phyloP scores from a whole-genome alignment of 2,329 filamentous ascomycete genomes.

The Amesomyces nigricolor region DNA sequence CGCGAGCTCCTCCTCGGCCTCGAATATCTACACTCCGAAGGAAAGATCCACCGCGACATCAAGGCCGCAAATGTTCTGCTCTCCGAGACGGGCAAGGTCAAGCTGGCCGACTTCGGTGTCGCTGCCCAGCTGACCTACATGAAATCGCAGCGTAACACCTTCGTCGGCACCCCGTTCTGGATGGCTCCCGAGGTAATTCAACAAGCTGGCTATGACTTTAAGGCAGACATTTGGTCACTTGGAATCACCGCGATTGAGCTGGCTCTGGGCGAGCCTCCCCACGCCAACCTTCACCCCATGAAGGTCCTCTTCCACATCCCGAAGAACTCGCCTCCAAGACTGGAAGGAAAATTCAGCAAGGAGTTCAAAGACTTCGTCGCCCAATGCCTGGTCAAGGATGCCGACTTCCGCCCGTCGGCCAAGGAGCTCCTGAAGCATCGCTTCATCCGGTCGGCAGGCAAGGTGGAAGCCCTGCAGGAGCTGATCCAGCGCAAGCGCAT shows the following conservation, averaged over 20 bases:
- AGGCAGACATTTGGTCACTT: conserved; percentile 89
- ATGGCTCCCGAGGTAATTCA: conserved; percentile 95
- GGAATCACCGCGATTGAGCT: conserved; percentile 90
- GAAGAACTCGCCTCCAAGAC: conserved; percentile 74
- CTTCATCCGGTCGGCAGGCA: conserved; percentile 82
- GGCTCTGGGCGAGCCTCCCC: conserved; percentile 80
- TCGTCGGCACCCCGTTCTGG: conserved; percentile 96
- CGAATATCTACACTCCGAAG: conserved; percentile 87
- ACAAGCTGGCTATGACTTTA: conserved; percentile 76
- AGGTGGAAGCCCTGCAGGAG: conserved; percentile 81
- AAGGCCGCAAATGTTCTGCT: conserved; percentile 95
- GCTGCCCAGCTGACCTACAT: conserved; percentile 95
- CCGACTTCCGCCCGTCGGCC: conserved; percentile 75
- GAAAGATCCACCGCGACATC: conserved; percentile 95
- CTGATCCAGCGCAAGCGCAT: conserved; percentile 77
- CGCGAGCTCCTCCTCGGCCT: conserved; percentile 84
- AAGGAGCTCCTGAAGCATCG: conserved; percentile 82
- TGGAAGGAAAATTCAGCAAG: conserved; percentile 80
- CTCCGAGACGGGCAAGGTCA: conserved; percentile 85
- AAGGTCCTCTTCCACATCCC: conserved; percentile 89
- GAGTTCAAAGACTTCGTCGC: conserved; percentile 94
- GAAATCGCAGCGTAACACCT: conserved; percentile 94
- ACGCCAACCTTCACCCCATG: conserved; percentile 84
- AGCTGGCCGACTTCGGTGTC: conserved; percentile 94
- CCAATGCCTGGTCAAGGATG: conserved; percentile 87